A percentile compares a stretch with the other conserved stretches of the same genome.
Evolutionary conservation across 1,284 basidiomycete species (phyloP).

Genomic region (Chondrostereum purpureum): DNA sequence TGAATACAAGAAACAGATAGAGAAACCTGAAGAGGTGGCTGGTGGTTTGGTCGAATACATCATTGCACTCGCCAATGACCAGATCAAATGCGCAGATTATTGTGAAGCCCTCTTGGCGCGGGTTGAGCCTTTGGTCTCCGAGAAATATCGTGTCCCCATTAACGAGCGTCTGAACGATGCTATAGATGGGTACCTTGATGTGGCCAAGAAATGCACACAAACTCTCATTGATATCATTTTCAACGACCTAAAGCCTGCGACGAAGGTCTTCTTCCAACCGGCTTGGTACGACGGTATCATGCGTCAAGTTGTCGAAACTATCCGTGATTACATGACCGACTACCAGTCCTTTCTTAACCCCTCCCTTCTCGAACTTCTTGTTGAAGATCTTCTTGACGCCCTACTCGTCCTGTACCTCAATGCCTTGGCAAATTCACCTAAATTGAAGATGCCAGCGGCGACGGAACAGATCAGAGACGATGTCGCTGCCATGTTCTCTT

Average conservation of each 20-base stretch:
- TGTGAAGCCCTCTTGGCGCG: constrained; percentile 82
- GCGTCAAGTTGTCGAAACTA: constrained; percentile 86
- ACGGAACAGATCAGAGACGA: constrained; percentile 81
- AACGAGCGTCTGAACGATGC: constrained; percentile 88
- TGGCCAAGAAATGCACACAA: constrained; percentile 95
- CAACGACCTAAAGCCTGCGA: constrained; percentile 88
- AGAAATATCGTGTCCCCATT: constrained; percentile 85
- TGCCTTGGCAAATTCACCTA: constrained; percentile 78
- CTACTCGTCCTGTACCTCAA: constrained; percentile 92
- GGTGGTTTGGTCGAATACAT: constrained; percentile 93
- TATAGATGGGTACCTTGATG: constrained; percentile 97
- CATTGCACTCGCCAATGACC: constrained; percentile 98
- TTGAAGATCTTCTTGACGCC: constrained; percentile 90
- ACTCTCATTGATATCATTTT: constrained; percentile 93
- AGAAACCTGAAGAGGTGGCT: constrained; percentile 84
- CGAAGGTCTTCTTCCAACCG: constrained; percentile 79
- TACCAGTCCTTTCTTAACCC: constrained; percentile 90
- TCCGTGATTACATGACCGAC: constrained; percentile 93
- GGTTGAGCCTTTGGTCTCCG: constrained; percentile 86
- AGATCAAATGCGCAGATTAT: constrained; percentile 94
- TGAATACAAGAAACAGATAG: constrained; percentile 84
- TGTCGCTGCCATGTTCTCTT: constrained; percentile 69
- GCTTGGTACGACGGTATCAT: constrained; percentile 87
- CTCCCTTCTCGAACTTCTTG: constrained; percentile 84
- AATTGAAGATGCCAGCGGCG: constrained; percentile 83